These are phyloP conservation scores for Grigorovia humatica DNA, from an alignment of 805 yeast species.

Conservation along the genomic window DNA sequence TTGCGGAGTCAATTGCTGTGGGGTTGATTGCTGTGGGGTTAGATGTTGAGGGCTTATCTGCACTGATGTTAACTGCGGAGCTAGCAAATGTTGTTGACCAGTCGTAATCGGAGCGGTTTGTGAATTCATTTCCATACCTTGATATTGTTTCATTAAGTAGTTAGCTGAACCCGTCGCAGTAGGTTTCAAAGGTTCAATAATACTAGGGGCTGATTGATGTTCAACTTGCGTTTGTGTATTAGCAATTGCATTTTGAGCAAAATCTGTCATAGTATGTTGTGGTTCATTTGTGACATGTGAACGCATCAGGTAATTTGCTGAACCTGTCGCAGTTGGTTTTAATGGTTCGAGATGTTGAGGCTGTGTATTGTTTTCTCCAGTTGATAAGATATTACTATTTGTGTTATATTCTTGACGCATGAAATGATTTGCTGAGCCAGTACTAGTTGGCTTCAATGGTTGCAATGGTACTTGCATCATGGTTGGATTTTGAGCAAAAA, in stretches of 20 bases:
- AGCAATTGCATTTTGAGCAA: neutral
- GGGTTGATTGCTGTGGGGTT: neutral
- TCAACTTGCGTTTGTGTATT: neutral
- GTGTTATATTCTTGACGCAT: conserved; percentile 18
- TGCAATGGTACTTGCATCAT: conserved; percentile 16
- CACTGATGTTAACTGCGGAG: neutral
- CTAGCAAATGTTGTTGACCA: neutral
- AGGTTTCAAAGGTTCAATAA: conserved; percentile 23
- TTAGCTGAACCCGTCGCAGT: conserved; percentile 29
- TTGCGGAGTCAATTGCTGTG: neutral
- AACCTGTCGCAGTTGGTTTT: conserved; percentile 33
- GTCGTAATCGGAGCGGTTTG: neutral
- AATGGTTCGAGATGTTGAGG: conserved; percentile 13
- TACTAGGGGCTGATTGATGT: neutral
- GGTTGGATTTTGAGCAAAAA: neutral
- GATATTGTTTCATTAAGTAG: conserved; percentile 25
- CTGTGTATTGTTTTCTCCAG: neutral
- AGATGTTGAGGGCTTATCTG: neutral
- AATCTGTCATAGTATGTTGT: neutral
- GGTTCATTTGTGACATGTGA: conserved; percentile 8
- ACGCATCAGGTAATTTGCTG: conserved; percentile 29
- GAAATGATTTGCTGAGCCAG: conserved; percentile 27
- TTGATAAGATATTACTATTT: neutral
- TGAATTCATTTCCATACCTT: neutral
- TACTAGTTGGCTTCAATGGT: conserved; percentile 27